Base-by-base conservation (phyloP, 2,329 filamentous ascomycete genomes). In the Colletotrichum tabaci region DNA sequence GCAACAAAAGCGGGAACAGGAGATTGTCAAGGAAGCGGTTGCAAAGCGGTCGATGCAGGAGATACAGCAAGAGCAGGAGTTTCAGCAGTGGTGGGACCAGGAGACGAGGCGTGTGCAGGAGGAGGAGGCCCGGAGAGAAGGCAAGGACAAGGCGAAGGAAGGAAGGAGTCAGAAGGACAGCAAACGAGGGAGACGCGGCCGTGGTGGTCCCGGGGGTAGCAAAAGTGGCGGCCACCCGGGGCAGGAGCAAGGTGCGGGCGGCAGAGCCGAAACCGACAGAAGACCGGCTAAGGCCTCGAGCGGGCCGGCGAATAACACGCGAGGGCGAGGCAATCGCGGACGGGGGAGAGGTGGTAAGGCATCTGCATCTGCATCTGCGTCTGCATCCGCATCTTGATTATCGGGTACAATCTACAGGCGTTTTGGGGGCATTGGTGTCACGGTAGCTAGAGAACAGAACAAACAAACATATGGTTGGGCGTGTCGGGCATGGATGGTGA, bases 41-140 rank as follows among this genome's bases (percentile, higher is more conserved):
- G 94, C 95, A 2, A 98, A 97, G 82, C 89, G 96, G 67, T 96
- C 94, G 74, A 84, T 99, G 40, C 92, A 97, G 78, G 96, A 98
- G 74, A 99, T 99, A 71, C 96, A 99, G 80, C 91, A 96, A 75
- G 96, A 99, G 82, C 96, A 99, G 79, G 94, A 94, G 62, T 99
- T 99, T 79, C 94, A 98, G 79, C 92, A 97, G 79, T 98, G 95
- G 95, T 98, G 95, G 95, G 94, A 97, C 75, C 91, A 93, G 73
- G 95, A 98, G 81, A 94, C 92, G 76, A 87, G 88, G 71, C 87
- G 93, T 38, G 89, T 92, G 47, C 91, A 92, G 74, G 89, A 92
- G 75, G 90, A 90, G 72, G 88, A 89, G 73, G 85, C 86, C 3
- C 78, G 82, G 55, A 80, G 83, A 61, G 77, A 80, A 30, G 78